phyloP scores from a whole-genome alignment of 345 rosid species.

The Hevea brasiliensis region DNA sequence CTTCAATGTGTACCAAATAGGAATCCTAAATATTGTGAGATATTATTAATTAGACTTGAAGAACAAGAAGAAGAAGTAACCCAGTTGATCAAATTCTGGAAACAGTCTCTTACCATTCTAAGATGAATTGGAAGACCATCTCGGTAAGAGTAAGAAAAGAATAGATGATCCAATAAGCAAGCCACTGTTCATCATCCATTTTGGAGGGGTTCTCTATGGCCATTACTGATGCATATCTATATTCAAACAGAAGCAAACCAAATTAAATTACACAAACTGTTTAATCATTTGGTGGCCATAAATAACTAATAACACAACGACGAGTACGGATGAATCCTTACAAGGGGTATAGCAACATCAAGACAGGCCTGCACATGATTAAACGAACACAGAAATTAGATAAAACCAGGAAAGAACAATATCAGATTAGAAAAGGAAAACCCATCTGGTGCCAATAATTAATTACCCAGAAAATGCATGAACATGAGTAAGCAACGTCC shows the following conservation, averaged over 20 bases:
- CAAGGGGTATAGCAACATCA: slow-evolving; percentile 83
- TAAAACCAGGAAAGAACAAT: too few species aligned
- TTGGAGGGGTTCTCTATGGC: slow-evolving; percentile 73
- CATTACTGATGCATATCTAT: slow-evolving; percentile 71
- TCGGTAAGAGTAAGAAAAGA: slow-evolving; percentile 74
- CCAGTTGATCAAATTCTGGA: too few species aligned
- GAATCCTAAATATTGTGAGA: slow-evolving; percentile 61
- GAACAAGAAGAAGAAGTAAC: too few species aligned
- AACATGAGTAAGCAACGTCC: slow-evolving; percentile 50
- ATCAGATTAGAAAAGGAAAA: too few species aligned
- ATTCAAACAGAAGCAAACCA: neutral
- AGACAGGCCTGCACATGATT: slow-evolving; percentile 48
- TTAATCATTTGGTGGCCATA: neutral
- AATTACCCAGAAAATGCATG: slow-evolving; percentile 61
- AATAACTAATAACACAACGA: neutral
- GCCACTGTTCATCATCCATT: slow-evolving; percentile 86
- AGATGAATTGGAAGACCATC: slow-evolving; percentile 61
- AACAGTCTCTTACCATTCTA: slow-evolving; percentile 50
- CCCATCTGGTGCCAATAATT: neutral
- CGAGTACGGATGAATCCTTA: slow-evolving; percentile 30
- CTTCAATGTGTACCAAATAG: slow-evolving; percentile 76
- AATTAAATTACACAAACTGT: too few species aligned
- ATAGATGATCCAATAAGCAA: slow-evolving; percentile 88
- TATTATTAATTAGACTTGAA: too few species aligned
- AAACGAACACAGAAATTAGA: neutral